A percentile compares a stretch with the other conserved stretches of the same genome.
Conservation (phyloP, 2,329 filamentous ascomycete species). For the Xylariaceae sp. region DNA sequence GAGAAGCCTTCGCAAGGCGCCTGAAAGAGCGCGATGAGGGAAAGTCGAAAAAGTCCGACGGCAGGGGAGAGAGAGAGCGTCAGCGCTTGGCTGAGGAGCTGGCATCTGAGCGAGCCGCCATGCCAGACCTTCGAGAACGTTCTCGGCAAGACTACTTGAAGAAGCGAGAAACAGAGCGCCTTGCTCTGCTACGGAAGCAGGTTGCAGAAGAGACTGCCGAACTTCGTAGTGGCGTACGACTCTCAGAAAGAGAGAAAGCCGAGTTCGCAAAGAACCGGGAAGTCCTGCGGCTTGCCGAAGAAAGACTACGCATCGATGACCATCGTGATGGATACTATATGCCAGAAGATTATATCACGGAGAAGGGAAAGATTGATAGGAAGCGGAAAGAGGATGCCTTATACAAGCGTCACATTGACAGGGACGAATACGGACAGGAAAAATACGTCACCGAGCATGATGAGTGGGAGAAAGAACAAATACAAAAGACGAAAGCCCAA, state of each 20-base stretch:
- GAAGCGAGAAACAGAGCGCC: conserved; percentile 81
- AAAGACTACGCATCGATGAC: conserved; percentile 83
- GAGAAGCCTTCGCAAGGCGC: conserved; percentile 75
- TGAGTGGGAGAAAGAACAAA: conserved; percentile 91
- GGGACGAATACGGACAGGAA: conserved; percentile 82
- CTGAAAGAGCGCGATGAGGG: conserved; percentile 67
- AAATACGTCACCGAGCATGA: conserved; percentile 91
- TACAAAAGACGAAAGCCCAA: conserved; percentile 81
- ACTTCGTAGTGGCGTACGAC: conserved; percentile 65
- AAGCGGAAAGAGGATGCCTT: conserved; percentile 86
- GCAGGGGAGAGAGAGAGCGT: conserved; percentile 54
- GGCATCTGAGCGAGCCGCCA: conserved; percentile 62
- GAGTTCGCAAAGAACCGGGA: conserved; percentile 89
- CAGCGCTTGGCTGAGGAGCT: conserved; percentile 64
- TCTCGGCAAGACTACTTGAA: conserved; percentile 91
- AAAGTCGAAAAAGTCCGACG: conserved; percentile 63
- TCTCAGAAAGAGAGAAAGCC: conserved; percentile 76
- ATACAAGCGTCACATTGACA: conserved; percentile 85
- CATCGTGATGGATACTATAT: conserved; percentile 88
- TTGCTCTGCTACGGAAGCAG: conserved; percentile 83
- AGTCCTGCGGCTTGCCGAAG: conserved; percentile 74
- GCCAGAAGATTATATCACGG: conserved; percentile 92
- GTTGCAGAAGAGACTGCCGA: conserved; percentile 86
- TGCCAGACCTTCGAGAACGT: conserved; percentile 75
- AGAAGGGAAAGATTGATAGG: conserved; percentile 82